A percentile compares a stretch with the other conserved stretches of the same genome.
phyloP scores from a whole-genome alignment of 225 moss, liverwort and hornwort species.

The Ulota crispa region DNA sequence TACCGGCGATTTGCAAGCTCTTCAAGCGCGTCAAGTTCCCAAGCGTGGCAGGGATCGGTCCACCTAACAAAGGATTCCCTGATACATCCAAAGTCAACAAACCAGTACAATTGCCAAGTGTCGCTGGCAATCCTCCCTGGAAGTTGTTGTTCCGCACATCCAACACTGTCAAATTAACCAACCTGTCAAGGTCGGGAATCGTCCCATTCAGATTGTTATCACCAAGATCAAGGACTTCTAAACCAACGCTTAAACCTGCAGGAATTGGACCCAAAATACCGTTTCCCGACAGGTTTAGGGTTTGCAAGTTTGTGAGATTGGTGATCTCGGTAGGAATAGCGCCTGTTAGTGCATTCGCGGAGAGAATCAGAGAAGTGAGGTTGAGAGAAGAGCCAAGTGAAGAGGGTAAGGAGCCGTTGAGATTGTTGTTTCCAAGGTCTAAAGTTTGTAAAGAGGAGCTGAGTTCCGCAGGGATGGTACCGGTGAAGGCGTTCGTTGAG shows the following conservation, averaged over 20 bases:
- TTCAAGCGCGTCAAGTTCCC: conserved; percentile 28
- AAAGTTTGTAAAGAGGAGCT: conserved; percentile 26
- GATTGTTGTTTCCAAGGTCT: conserved; percentile 39
- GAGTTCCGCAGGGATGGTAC: conserved; percentile 31
- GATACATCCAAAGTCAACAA: conserved; percentile 30
- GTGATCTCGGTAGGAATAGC: conserved; percentile 30
- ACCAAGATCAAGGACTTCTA: conserved; percentile 44
- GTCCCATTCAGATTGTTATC: conserved; percentile 39
- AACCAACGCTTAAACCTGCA: neutral
- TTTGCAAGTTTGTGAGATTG: conserved; percentile 29
- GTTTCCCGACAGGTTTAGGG: conserved; percentile 46
- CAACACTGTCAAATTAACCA: conserved; percentile 31
- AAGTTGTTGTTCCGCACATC: conserved; percentile 36
- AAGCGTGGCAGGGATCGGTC: conserved; percentile 33
- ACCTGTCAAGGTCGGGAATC: conserved; percentile 37
- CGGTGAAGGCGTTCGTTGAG: conserved; percentile 36
- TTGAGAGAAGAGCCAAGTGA: conserved; percentile 26
- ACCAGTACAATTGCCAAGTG: conserved; percentile 28
- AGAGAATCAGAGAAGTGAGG: conserved; percentile 43
- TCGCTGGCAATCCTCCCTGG: conserved; percentile 36
- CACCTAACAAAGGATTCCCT: conserved; percentile 29
- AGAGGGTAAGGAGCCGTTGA: conserved; percentile 26
- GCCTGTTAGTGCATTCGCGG: conserved; percentile 39
- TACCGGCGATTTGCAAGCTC: conserved; percentile 21
- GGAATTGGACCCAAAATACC: conserved; percentile 41